Evolutionary conservation across 1,284 basidiomycete species (phyloP).

Genomic region (Wallemia ichthyophaga): DNA sequence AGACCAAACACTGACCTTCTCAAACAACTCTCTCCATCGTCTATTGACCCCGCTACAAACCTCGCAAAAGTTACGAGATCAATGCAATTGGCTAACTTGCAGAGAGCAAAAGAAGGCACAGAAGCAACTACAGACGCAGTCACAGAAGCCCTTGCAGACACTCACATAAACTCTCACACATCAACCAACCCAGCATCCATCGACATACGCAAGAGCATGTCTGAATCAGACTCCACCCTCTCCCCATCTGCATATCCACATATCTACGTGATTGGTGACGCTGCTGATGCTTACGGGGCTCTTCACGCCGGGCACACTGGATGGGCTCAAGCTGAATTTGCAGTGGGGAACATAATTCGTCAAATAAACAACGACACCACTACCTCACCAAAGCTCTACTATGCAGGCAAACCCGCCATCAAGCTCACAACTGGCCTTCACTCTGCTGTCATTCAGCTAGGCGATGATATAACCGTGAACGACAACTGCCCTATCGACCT

Average conservation of each 20-base stretch:
- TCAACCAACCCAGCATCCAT: slow-evolving; percentile 1
- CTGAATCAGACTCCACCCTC: slow-evolving; percentile 7
- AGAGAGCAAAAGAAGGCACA: slow-evolving; percentile 5
- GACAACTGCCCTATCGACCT: neutral
- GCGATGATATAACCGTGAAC: neutral
- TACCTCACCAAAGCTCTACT: neutral
- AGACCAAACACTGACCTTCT: slow-evolving; percentile 34
- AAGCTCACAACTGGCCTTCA: neutral
- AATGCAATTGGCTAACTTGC: slow-evolving; percentile 24
- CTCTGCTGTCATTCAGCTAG: neutral
- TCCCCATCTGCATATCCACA: slow-evolving; percentile 8
- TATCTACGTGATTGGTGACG: slow-evolving; percentile 19
- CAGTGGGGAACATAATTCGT: slow-evolving; percentile 15
- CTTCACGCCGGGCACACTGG: slow-evolving; percentile 35
- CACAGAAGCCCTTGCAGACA: neutral
- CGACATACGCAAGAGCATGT: slow-evolving; percentile 1
- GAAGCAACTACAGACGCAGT: slow-evolving; percentile 2
- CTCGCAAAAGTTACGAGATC: slow-evolving; percentile 27
- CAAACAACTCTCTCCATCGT: slow-evolving; percentile 20
- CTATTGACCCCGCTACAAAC: slow-evolving; percentile 22
- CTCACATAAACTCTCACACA: neutral
- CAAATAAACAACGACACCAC: slow-evolving; percentile 9
- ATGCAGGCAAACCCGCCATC: neutral
- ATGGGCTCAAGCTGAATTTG: slow-evolving; percentile 23
- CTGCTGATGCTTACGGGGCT: slow-evolving; percentile 16